Base-by-base conservation (phyloP, 352 stramenopile genomes). In the Aphanomyces stellatus region DNA sequence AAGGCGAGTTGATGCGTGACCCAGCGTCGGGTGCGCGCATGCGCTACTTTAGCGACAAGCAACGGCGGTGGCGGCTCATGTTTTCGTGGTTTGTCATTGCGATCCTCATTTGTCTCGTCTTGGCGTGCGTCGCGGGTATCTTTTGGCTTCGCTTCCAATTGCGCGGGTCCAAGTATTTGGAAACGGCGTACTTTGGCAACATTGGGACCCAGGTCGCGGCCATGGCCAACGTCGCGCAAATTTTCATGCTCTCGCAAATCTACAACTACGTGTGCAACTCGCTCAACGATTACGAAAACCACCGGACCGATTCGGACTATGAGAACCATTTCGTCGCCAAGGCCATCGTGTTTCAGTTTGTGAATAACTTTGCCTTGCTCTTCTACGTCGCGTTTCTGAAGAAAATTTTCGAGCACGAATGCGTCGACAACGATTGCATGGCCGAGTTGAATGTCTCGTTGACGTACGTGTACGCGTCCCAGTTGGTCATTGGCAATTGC, bases 301-400 rank as follows among this genome's bases (percentile, higher is more conserved):
- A 97, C 69, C 80, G 90, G 62, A 96, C 88, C 7, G 78, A 96
- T 69, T 76, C 83, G 59, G 82, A 90, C 60, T 92, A 96, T 71
- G 77, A 97, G 62, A 97, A 97, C 75, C 95, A 85, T 71, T 69
- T 98, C 40, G 97, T 98, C 68, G 72, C 96, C 66, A 98, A 98
- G 79, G 92, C 90, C 65, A 88, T 98, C 62, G 85, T 97, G 43
- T 98, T 98, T 75, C 91, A 98, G 81, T 96, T 96, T 37, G 96
- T 98, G 72, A 96, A 98, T 79, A 96, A 96, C 72, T 98, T 97
- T 77, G 79, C 96, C n/a, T 81, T 81, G 59, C 74, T 98, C 46
- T 97, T 98, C 72, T 98, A 98, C 75, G 81, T 98, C n/a, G 91
- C 91, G 31, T 96, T 98, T 69, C 81, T 97, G 53, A 96, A 98